phyloP scores from a whole-genome alignment of 2,329 filamentous ascomycete species.

The Aspergillus spinulosporus region DNA sequence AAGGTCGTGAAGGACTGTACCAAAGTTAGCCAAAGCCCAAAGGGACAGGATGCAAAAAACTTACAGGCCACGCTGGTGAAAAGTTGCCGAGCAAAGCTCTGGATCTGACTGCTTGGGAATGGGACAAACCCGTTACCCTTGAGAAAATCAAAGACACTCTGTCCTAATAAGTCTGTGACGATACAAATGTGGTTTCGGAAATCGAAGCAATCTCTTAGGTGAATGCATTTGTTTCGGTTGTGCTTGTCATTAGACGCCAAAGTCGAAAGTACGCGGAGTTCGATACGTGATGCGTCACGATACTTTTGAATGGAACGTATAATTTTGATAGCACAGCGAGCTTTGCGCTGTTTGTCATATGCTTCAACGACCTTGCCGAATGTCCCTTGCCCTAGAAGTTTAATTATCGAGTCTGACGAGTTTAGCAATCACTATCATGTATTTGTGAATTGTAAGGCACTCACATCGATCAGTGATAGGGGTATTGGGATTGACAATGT shows the following conservation, averaged over 20 bases:
- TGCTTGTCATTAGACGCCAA: constrained; percentile 85
- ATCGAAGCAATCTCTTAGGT: constrained; percentile 94
- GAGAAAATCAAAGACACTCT: constrained; percentile 97
- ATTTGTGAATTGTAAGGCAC: constrained; percentile 41
- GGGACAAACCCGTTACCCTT: constrained; percentile 95
- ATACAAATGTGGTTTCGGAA: constrained; percentile 96
- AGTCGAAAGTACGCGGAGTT: constrained; percentile 87
- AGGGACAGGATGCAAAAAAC: constrained; percentile 41
- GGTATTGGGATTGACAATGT: constrained; percentile 85
- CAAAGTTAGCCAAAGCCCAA: constrained; percentile 11
- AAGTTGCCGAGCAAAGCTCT: constrained; percentile 91
- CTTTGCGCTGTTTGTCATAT: constrained; percentile 71
- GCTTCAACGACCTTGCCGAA: constrained; percentile 98
- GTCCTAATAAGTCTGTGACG: constrained; percentile 74
- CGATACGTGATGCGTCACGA: constrained; percentile 90
- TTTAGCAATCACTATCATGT: constrained; percentile 20
- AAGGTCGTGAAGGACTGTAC: constrained; percentile 84
- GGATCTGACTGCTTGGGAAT: constrained; percentile 97
- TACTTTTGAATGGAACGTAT: constrained; percentile 99
- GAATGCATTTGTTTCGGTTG: constrained; percentile 95
- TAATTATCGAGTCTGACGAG: constrained; percentile 71
- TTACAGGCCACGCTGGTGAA: constrained; percentile 97
- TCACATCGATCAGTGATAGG: constrained; percentile 86
- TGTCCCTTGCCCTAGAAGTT: constrained; percentile 90
- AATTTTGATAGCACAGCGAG: constrained; percentile 93